Evolutionary conservation across 768 basidiomycete species (phyloP).

Genomic region (Porpolomopsis calyptriformis): DNA sequence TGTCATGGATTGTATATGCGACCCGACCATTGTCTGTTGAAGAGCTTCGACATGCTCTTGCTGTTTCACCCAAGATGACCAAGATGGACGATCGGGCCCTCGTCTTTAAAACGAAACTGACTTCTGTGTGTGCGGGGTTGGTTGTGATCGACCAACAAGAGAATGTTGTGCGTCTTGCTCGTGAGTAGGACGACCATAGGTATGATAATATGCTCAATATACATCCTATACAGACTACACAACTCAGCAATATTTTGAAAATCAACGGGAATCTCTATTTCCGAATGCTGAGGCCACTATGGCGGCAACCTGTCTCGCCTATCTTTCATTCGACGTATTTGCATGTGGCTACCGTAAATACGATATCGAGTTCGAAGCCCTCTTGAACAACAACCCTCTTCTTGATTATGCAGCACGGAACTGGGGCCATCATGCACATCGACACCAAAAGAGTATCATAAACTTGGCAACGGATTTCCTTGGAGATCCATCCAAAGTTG

Average conservation of each 20-base stretch:
- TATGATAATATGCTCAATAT: too few relatives aligned
- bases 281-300: not conserved
- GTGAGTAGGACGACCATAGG: too few relatives aligned
- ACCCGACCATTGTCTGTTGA: too few relatives aligned
- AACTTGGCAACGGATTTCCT: not conserved
- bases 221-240: not conserved
- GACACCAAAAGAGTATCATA: not conserved
- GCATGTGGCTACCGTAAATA: not conserved
- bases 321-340: not conserved
- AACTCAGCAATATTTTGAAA: not conserved
- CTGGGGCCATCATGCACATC: slow-evolving; percentile 9
- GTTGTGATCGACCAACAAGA: too few relatives aligned
- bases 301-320: not conserved
- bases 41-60: too few relatives aligned
- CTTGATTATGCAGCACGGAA: slow-evolving; percentile 6
- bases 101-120: too few relatives aligned
- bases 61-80: too few relatives aligned
- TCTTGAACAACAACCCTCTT: not conserved
- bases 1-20: too few relatives aligned
- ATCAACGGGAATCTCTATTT: not conserved
- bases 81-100: too few relatives aligned
- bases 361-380: not conserved
- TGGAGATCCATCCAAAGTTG: not conserved
- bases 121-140: too few relatives aligned
- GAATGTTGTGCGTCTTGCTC: too few relatives aligned